A percentile compares a stretch with the other conserved stretches of the same genome.
Conservation (phyloP, 192 early-diverging fungal species). For the Linnemannia schmuckeri region DNA sequence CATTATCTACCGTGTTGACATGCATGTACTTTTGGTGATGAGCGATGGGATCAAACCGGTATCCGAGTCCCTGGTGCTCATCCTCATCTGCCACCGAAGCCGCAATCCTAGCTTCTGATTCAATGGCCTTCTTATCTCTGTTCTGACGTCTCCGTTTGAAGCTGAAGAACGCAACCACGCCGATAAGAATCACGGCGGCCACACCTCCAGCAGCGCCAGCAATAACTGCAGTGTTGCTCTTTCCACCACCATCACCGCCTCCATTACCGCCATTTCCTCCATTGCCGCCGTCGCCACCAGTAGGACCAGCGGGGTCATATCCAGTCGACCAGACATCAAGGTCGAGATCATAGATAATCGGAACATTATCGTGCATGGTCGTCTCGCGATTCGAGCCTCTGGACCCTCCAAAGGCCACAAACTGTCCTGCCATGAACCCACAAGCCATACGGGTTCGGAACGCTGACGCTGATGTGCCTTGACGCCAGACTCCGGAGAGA, state of each 20-base stretch:
- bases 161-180: background rate
- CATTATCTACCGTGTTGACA: background rate
- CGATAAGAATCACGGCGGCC: background rate
- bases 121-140: background rate
- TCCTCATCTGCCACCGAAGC: background rate
- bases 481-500: slow-evolving; percentile 5
- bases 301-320: background rate
- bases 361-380: slow-evolving; percentile 22
- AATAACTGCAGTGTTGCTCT: slow-evolving; percentile 4
- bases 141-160: background rate
- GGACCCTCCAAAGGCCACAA: slow-evolving; percentile 46
- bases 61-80: background rate
- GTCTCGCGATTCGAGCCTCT: slow-evolving; percentile 13
- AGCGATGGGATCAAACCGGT: background rate
- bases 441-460: slow-evolving; percentile 41
- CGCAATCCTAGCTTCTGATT: background rate
- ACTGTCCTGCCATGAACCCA: slow-evolving; percentile 19
- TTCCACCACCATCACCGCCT: background rate
- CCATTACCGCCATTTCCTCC: too few species aligned
- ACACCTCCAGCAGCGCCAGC: slow-evolving; percentile 25
- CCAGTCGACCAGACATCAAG: slow-evolving; percentile 4
- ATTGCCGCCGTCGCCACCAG: background rate
- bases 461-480: background rate
- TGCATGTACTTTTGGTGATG: background rate
- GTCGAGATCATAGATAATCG: slow-evolving; percentile 15